Evolutionary conservation across 768 basidiomycete genomes (phyloP).

Genomic region (Suillus bovinus): DNA sequence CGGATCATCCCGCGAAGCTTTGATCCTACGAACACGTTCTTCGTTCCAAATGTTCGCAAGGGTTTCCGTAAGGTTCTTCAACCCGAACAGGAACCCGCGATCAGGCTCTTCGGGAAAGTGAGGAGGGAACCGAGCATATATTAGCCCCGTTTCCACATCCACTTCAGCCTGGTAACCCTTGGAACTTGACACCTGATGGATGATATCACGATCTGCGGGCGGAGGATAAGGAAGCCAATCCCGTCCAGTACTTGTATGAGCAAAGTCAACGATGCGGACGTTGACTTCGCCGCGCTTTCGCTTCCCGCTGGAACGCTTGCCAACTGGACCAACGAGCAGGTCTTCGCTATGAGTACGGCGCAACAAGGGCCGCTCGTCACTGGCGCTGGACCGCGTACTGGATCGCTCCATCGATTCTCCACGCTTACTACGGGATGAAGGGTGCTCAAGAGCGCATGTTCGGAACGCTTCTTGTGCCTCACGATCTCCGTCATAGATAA

Average conservation of each 20-base stretch:
- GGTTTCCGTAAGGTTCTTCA: constrained; percentile 76
- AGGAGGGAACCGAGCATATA: constrained; percentile 93
- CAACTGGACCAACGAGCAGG: constrained; percentile 64
- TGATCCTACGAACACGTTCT: constrained; percentile 72
- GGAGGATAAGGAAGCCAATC: constrained; percentile 80
- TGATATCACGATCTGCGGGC: constrained; percentile 37
- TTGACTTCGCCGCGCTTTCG: constrained; percentile 89
- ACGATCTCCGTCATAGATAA: constrained; percentile 96
- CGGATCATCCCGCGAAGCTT: constrained; percentile 59
- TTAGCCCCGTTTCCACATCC: constrained; percentile 78
- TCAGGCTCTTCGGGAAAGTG: constrained; percentile 89
- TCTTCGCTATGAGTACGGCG: constrained; percentile 84
- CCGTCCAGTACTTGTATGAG: constrained; percentile 93
- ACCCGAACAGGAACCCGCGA: constrained; percentile 89
- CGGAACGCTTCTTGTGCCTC: constrained; percentile 81
- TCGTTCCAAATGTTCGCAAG: constrained; percentile 87
- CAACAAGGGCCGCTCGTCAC: constrained; percentile 45
- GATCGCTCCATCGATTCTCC: constrained; percentile 77
- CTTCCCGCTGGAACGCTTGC: constrained; percentile 61
- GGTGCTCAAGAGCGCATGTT: constrained; percentile 59
- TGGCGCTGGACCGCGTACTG: constrained; percentile 39
- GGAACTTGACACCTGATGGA: constrained; percentile 52
- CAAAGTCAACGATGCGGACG: constrained; percentile 97
- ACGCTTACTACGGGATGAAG: constrained; percentile 66
- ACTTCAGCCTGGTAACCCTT: constrained; percentile 83